Evolutionary conservation across 2,329 filamentous ascomycete species (phyloP).

Genomic region (Pseudopyricularia javanii): DNA sequence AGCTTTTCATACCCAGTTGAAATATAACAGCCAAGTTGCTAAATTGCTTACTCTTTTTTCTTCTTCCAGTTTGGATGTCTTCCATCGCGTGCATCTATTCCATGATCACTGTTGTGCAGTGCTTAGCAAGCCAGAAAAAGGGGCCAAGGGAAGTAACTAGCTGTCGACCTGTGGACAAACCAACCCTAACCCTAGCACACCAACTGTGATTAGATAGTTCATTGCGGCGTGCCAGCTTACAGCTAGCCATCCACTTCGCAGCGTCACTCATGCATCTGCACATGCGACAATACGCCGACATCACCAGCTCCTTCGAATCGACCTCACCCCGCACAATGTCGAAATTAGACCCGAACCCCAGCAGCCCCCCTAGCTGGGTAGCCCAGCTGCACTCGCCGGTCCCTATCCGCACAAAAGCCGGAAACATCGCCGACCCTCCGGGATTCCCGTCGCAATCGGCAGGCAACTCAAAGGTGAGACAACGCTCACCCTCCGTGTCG

Average conservation of each 20-base stretch:
- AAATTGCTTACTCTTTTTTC: too few relatives aligned
- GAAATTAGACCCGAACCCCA: constrained; percentile 7
- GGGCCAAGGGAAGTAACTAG: too few relatives aligned
- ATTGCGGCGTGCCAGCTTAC: not conserved
- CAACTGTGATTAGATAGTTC: not conserved
- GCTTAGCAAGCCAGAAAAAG: too few relatives aligned
- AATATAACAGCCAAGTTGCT: too few relatives aligned
- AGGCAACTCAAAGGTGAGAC: constrained; percentile 42
- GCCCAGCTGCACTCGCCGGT: constrained; percentile 64
- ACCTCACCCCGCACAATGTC: constrained; percentile 12
- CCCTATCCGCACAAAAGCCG: constrained; percentile 49
- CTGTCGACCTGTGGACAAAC: too few relatives aligned
- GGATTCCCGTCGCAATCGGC: constrained; percentile 54
- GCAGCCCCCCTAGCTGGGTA: constrained; percentile 62
- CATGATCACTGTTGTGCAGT: too few relatives aligned
- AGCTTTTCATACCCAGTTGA: not conserved
- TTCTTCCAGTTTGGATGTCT: too few relatives aligned
- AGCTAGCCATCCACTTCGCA: not conserved
- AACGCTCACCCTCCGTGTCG: not conserved
- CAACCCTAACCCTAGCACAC: not conserved
- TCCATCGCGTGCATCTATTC: too few relatives aligned
- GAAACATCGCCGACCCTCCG: constrained; percentile 69
- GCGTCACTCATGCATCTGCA: not conserved
- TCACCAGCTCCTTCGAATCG: not conserved
- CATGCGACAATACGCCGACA: not conserved